These are phyloP conservation scores for Hygrocybe coccinea DNA, from an alignment of 768 basidiomycete genomes.

Conservation along the genomic window DNA sequence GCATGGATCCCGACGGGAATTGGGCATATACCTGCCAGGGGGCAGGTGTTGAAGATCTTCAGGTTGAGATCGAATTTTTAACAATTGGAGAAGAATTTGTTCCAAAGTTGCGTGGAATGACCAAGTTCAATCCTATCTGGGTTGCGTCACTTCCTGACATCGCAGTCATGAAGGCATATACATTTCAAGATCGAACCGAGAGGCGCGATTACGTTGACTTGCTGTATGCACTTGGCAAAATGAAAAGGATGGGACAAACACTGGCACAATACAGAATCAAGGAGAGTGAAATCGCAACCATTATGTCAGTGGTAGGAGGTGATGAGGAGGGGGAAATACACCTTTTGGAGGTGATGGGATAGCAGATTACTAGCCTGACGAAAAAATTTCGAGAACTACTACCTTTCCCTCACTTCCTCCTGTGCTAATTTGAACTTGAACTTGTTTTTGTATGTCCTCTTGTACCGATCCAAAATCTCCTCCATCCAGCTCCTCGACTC, in stretches of 20 bases:
- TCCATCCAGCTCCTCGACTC: conserved; percentile 14
- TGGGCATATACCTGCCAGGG: conserved; percentile 3
- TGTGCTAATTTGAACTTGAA: conserved; percentile 5
- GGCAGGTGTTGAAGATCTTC: background rate
- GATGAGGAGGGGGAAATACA: background rate
- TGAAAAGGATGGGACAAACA: background rate
- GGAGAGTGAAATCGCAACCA: background rate
- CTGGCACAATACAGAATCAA: background rate
- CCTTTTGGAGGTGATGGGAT: background rate
- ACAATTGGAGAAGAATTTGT: background rate
- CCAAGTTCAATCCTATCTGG: conserved; percentile 1
- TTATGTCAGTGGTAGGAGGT: background rate
- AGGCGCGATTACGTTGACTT: background rate
- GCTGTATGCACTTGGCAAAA: background rate
- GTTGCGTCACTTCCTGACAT: conserved; percentile 2
- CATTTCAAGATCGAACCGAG: background rate
- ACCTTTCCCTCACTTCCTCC: background rate
- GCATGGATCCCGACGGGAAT: background rate
- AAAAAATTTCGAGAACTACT: background rate
- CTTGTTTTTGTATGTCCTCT: conserved; percentile 13
- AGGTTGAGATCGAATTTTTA: background rate
- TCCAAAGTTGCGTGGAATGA: conserved; percentile 1
- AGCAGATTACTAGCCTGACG: conserved; percentile 1
- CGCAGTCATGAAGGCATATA: conserved; percentile 2
- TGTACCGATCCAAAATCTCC: conserved; percentile 15